Evolutionary conservation across 495 filamentous ascomycete species (phyloP), one percentile per base, ranked within the genome.

Genomic region (Aspergillus homomorphus): DNA sequence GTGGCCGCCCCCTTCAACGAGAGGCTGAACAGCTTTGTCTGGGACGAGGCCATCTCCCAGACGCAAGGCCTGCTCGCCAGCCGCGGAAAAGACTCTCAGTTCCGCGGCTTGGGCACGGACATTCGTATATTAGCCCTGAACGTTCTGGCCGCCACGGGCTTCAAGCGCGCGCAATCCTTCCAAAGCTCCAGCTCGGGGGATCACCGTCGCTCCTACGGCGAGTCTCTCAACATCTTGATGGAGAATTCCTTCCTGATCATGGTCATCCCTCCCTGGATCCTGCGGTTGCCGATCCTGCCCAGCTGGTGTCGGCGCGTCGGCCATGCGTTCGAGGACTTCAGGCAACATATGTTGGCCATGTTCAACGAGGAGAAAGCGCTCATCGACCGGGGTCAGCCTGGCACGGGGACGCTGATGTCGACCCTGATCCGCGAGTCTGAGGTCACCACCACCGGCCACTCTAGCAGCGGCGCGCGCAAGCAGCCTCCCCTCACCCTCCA

Each of bases 231-330:
- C 16, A 28, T 19, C 3, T 45, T 57, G n/a, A 26, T 38, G 2
- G 54, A 57, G n/a, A 50, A 57, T 23, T 49, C n/a, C 16, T 49
- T 57, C 23, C 16, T 57, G 45, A 18, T 57, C 18, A 57, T 57
- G 44, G 9, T 50, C 3, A 49, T 49, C 2, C 44, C 44, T 8
- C 54, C 3, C 1, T 8, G 44, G 10, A 16, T 57, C 19, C 54
- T 57, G 18, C 3, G 9, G 23, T 18, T 50, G 0, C 28, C 54
- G 3, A 21, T 57, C 10, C 23, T 20, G 4, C 54, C 54, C 2
- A 19, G 2, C 19, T 57, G 24, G 20, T 57, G 44, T 16, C 54
- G 24, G 1, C 23, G 24, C 6, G 12, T 50, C 1, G 54, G n/a
- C 15, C 14, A 50, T 1, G 44, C 54, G 6, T 24, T 20, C 3